Evolutionary conservation across 169 alveolate genomes (phyloP).

Genomic region (Cryptosporidium meleagridis): DNA sequence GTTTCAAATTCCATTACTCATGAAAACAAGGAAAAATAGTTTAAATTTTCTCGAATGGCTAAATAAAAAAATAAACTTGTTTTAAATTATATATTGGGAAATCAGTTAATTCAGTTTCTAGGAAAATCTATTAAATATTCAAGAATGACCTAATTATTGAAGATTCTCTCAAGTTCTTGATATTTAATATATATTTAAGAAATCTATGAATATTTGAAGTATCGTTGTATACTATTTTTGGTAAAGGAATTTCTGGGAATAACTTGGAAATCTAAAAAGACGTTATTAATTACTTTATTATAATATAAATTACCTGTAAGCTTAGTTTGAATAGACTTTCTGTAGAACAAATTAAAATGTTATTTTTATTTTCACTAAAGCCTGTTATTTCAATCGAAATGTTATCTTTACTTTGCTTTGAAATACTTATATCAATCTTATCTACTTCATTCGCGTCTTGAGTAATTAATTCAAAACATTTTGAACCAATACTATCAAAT

Average conservation of each 20-base stretch:
- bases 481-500: constrained; percentile 14
- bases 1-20: not conserved
- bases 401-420: not conserved
- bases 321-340: not conserved
- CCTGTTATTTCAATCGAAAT: not conserved
- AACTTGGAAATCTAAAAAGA: constrained; percentile 22
- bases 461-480: constrained; percentile 42
- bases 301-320: constrained; percentile 46
- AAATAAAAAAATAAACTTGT: not conserved
- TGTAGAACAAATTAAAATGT: not conserved
- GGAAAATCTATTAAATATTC: not conserved
- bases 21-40: not conserved
- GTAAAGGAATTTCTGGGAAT: constrained; percentile 62
- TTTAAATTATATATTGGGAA: not conserved
- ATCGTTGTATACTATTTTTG: not conserved
- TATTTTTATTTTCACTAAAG: not conserved
- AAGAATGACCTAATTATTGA: constrained; percentile 28
- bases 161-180: constrained; percentile 56
- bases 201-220: not conserved
- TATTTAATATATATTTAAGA: constrained; percentile 14
- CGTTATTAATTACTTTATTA: not conserved
- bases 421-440: not conserved
- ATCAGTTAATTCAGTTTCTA: not conserved
- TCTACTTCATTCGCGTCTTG: constrained; percentile 50
- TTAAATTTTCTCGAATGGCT: not conserved